Evolutionary conservation across 768 basidiomycete genomes (phyloP), one percentile per base, ranked within the genome.

Genomic region (Albatrellus ellisii): DNA sequence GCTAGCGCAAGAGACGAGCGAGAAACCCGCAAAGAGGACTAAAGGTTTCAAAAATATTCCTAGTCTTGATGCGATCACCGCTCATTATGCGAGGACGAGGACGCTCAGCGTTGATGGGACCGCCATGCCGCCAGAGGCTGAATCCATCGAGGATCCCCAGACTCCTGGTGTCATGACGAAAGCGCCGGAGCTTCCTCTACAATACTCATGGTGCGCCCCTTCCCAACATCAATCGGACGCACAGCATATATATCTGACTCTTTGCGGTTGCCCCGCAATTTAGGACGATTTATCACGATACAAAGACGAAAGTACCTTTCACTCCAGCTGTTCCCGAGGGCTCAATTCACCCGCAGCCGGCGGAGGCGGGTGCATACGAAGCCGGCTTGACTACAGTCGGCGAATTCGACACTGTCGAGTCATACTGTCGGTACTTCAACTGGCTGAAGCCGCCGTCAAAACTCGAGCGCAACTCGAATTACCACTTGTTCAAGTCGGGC

Each of bases 401-500:
- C 49, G 85, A 86, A 52, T 92, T 92, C 58, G 73, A 78, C 56
- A 91, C 91, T 10, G 90, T 91, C 43, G 86, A 90, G 61, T 72
- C 74, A 22, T 91, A 87, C 66, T 90, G 88, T 60, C 76, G 88
- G 15, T 87, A 88, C 64, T 85, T 88, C 69, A 89, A 90, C 62
- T 90, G 87, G 87, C 77, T 89, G 48, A 90, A 90, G 60, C 83
- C 84, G 0, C 91, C 91, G 9, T 88, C 86, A 26, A 75, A 77
- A 54, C 74, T 94, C 26, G 85, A 90, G 53, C 78, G 78, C 53
- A 89, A 88, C 62, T 82, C 83, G 35, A 97, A 95, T 62, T 91
- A 94, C 53, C 91, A 97, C 56, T 70, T 97, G 42, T 95, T 97
- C 75, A 94, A 94, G 63, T 70, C 76, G 17, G 86, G 86, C 14